Conservation (phyloP, 163 green algal species). For the Dunaliella salina region DNA sequence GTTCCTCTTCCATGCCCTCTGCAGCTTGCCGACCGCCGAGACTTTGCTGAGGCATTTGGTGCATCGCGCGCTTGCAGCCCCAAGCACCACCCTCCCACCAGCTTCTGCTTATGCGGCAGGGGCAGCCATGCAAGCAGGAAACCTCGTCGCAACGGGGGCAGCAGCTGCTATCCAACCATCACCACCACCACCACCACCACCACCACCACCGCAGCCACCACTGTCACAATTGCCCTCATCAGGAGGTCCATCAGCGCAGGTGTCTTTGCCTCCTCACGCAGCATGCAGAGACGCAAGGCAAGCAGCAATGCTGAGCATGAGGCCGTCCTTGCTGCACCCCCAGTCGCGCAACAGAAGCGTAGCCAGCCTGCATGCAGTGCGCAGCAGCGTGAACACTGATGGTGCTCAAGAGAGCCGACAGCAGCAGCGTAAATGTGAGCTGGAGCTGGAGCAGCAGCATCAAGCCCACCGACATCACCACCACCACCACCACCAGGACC, state of each 20-base stretch:
- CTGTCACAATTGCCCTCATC: no score
- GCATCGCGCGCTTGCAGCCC: not conserved
- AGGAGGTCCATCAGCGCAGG: no score
- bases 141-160: no score
- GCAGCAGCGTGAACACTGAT: no score
- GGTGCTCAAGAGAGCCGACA: no score
- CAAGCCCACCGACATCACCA: no score
- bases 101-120: not conserved
- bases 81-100: not conserved
- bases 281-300: not conserved
- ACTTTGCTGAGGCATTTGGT: not conserved
- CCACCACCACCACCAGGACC: no score
- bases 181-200: no score
- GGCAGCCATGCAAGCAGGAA: not conserved
- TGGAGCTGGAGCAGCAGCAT: no score
- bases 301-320: not conserved
- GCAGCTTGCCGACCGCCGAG: not conserved
- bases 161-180: no score
- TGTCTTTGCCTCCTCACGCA: not conserved
- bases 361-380: not conserved
- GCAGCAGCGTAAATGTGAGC: no score
- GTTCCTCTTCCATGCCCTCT: not conserved
- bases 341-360: not conserved
- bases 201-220: no score
- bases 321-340: not conserved